Conservation (phyloP, 2,329 filamentous ascomycete genomes). For the Phialophora verrucosa region DNA sequence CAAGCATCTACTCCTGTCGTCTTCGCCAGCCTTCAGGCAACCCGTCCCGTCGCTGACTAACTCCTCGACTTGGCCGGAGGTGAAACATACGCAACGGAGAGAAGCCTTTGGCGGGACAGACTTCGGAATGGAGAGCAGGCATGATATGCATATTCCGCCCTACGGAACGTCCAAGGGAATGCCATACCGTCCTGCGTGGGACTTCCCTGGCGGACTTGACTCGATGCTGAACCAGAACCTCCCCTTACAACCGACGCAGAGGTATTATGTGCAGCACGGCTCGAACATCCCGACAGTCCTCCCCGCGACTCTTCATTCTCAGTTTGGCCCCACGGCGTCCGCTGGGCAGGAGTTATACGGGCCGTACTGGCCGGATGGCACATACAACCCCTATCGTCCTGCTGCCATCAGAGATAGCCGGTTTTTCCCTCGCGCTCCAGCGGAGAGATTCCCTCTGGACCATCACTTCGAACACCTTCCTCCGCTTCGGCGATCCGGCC, state of each 20-base stretch:
- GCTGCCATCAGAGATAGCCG: constrained; percentile 62
- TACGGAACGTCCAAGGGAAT: constrained; percentile 23
- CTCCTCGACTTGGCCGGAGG: constrained; percentile 45
- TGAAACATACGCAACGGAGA: constrained; percentile 24
- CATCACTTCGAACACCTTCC: constrained; percentile 30
- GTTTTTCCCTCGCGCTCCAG: constrained; percentile 42
- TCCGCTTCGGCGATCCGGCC: constrained; percentile 18
- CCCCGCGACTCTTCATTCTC: constrained; percentile 64
- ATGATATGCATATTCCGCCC: constrained; percentile 20
- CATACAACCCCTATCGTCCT: constrained; percentile 64
- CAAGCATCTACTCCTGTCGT: constrained; percentile 82
- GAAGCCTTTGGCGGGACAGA: constrained; percentile 7
- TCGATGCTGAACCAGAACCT: constrained; percentile 66
- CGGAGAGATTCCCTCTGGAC: constrained; percentile 33
- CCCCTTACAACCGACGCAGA: constrained; percentile 48
- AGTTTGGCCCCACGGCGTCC: constrained; percentile 63
- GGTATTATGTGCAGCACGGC: constrained; percentile 52
- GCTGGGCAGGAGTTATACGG: constrained; percentile 64
- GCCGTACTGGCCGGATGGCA: constrained; percentile 69
- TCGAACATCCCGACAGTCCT: constrained; percentile 64
- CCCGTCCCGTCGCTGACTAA: constrained; percentile 14
- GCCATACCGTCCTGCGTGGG: constrained; percentile 37
- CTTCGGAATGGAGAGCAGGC: constrained; percentile 26
- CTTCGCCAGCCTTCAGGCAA: constrained; percentile 47
- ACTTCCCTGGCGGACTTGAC: constrained; percentile 56